These are phyloP conservation scores for Sclerotinia spermophila DNA, from an alignment of 2,329 filamentous ascomycete species.

Conservation along the genomic window DNA sequence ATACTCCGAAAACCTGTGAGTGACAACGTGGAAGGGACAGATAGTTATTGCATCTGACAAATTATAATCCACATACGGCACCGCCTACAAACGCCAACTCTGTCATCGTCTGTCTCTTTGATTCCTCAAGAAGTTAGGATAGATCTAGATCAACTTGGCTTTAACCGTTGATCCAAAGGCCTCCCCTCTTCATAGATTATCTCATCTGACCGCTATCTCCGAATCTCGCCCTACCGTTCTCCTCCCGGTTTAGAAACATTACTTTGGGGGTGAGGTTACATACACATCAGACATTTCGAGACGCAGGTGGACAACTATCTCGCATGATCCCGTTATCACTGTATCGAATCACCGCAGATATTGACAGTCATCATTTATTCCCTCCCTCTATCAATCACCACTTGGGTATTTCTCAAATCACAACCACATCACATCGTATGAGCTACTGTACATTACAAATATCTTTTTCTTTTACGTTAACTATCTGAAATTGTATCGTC, in stretches of 20 bases:
- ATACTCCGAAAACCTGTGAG: neutral
- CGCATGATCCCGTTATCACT: neutral
- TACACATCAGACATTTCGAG: neutral
- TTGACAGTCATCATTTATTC: neutral
- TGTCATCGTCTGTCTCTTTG: neutral
- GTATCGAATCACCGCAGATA: conserved; percentile 4
- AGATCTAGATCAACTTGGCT: neutral
- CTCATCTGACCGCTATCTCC: conserved; percentile 9
- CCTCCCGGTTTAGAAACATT: neutral
- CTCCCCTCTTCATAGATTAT: neutral
- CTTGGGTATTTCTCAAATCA: neutral
- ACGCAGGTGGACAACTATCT: neutral
- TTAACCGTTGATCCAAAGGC: neutral
- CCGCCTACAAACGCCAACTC: neutral
- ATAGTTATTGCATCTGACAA: neutral
- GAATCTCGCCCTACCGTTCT: neutral
- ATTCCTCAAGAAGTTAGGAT: neutral
- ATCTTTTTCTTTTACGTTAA: neutral
- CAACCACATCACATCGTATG: neutral
- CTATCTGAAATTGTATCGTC: neutral
- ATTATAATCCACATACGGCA: neutral
- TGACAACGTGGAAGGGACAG: neutral
- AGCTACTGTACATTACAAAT: conserved; percentile 8
- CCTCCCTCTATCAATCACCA: neutral
- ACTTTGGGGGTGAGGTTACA: neutral